Evolutionary conservation across 2,329 filamentous ascomycete species (phyloP).

Genomic region (Camillea tinctor): DNA sequence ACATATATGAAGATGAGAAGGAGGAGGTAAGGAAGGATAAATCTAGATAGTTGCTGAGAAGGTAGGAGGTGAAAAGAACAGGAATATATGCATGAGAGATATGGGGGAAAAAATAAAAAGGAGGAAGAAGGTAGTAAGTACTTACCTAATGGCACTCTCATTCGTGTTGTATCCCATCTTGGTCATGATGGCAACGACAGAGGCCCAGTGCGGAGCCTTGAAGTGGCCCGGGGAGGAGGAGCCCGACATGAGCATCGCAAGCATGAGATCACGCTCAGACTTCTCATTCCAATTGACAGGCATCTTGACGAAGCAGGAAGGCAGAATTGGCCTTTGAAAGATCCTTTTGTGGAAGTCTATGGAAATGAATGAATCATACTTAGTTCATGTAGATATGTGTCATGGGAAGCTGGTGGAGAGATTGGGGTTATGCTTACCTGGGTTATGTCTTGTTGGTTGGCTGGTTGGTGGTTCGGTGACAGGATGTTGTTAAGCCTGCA

Average conservation of each 20-base stretch:
- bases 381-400: too few relatives aligned
- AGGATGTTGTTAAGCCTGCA: too few relatives aligned
- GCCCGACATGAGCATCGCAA: conserved; percentile 13
- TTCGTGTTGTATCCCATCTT: conserved; percentile 2
- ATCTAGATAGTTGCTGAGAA: not conserved
- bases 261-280: conserved; percentile 14
- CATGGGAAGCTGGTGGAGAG: too few relatives aligned
- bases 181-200: not conserved
- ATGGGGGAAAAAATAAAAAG: not conserved
- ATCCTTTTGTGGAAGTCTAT: not conserved
- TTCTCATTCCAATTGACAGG: conserved; percentile 46
- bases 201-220: conserved; percentile 2
- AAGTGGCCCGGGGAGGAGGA: not conserved
- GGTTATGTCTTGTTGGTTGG: too few relatives aligned
- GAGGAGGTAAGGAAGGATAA: too few relatives aligned
- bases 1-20: not conserved
- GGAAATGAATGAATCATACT: too few relatives aligned
- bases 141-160: conserved; percentile 9
- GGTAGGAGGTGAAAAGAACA: not conserved
- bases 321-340: not conserved
- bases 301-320: conserved; percentile 14
- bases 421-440: too few relatives aligned
- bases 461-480: too few relatives aligned
- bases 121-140: not conserved
- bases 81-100: not conserved